These are phyloP conservation scores for Colletotrichum destructivum DNA, from an alignment of 2,329 filamentous ascomycete genomes.

Conservation along the genomic window DNA sequence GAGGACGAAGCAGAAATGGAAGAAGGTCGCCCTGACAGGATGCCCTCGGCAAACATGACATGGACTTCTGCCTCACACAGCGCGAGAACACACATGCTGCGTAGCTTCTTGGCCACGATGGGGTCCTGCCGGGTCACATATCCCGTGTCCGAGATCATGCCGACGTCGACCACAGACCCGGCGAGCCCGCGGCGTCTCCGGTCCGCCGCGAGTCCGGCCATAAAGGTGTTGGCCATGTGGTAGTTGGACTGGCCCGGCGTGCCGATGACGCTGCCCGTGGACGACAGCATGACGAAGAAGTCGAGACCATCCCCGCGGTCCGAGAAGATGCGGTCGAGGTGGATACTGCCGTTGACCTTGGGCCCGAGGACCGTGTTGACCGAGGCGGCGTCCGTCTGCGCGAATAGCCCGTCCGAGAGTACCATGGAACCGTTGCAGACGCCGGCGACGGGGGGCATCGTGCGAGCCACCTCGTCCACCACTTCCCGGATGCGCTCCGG, in stretches of 20 bases:
- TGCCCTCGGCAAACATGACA: conserved; percentile 57
- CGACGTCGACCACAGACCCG: conserved; percentile 56
- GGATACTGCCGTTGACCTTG: conserved; percentile 52
- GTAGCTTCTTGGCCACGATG: conserved; percentile 15
- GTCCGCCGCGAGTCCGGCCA: conserved; percentile 54
- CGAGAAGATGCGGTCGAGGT: conserved; percentile 51
- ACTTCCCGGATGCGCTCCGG: not conserved
- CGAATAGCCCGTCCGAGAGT: conserved; percentile 51
- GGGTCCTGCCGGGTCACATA: conserved; percentile 50
- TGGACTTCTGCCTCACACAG: conserved; percentile 39
- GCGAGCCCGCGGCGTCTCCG: conserved; percentile 55
- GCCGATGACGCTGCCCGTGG: conserved; percentile 44
- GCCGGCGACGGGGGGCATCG: conserved; percentile 54
- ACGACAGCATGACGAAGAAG: conserved; percentile 55
- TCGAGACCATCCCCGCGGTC: conserved; percentile 46
- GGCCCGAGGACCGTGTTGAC: conserved; percentile 50
- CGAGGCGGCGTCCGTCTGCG: conserved; percentile 48
- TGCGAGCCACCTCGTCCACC: conserved; percentile 44
- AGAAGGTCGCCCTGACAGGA: conserved; percentile 52
- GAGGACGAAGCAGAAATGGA: conserved; percentile 13
- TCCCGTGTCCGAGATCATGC: conserved; percentile 57
- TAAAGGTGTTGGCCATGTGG: conserved; percentile 59
- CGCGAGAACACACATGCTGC: conserved; percentile 31
- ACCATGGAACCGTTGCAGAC: conserved; percentile 57
- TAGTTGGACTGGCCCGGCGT: conserved; percentile 59